These are phyloP conservation scores for Echinosophora koreensis DNA, from an alignment of 306 rosid genomes.

Conservation along the genomic window DNA sequence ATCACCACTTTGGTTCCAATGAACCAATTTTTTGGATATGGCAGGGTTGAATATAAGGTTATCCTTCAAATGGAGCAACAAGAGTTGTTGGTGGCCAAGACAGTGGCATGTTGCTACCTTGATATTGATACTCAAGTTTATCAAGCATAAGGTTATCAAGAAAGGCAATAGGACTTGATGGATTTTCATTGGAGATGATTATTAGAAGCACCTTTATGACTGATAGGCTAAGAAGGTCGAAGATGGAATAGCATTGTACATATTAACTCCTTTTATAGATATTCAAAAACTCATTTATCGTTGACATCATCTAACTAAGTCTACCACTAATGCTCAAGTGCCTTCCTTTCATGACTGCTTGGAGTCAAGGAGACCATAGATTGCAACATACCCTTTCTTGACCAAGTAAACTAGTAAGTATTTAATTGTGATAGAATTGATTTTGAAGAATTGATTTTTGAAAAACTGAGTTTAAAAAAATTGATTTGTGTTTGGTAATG, in stretches of 20 bases:
- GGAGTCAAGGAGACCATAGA: too few species aligned
- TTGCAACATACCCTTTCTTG: too few species aligned
- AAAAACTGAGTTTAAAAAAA: too few species aligned
- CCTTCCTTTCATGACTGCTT: too few species aligned
- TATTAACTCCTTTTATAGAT: background rate
- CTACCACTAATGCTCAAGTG: too few species aligned
- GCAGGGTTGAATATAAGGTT: background rate
- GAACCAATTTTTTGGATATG: conserved; percentile 23
- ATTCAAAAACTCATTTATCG: background rate
- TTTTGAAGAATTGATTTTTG: too few species aligned
- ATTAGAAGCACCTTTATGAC: background rate
- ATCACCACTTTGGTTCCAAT: conserved; percentile 46
- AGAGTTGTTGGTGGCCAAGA: conserved; percentile 10
- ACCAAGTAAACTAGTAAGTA: too few species aligned
- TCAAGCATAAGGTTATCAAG: background rate
- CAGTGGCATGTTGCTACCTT: conserved; percentile 7
- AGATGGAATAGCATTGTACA: background rate
- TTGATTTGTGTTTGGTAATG: too few species aligned
- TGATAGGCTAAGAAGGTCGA: background rate
- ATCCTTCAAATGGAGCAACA: background rate
- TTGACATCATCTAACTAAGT: too few species aligned
- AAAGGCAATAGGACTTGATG: background rate
- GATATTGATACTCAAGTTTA: background rate
- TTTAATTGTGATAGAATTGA: too few species aligned
- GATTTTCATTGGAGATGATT: conserved; percentile 22